Conservation (phyloP, 106 monocot genomes). For the Xerophyta viscosa region DNA sequence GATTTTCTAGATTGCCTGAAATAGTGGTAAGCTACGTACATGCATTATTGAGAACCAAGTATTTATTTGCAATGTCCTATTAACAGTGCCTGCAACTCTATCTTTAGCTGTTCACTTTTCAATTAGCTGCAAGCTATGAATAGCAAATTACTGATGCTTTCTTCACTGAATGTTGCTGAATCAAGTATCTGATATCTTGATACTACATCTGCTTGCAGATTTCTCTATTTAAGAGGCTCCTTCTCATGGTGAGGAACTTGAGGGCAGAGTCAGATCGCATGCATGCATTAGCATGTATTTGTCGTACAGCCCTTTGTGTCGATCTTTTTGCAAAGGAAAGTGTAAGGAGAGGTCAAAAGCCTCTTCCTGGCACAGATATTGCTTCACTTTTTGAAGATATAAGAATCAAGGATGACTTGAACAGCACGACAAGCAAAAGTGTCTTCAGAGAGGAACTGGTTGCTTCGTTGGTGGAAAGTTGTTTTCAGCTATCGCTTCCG, state of each 20-base stretch:
- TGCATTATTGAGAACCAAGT: too few relatives aligned
- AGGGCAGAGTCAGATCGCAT: slow-evolving; percentile 98
- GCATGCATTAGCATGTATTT: slow-evolving; percentile 98
- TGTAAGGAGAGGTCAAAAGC: slow-evolving; percentile 93
- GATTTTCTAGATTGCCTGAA: too few relatives aligned
- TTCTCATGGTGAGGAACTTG: slow-evolving; percentile 92
- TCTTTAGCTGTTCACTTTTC: too few relatives aligned
- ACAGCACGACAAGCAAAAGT: slow-evolving; percentile 84
- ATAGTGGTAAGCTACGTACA: too few relatives aligned
- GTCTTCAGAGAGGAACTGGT: slow-evolving; percentile 95
- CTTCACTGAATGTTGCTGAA: too few relatives aligned
- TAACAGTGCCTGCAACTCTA: too few relatives aligned
- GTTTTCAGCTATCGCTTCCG: slow-evolving; percentile 95
- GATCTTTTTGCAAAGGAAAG: slow-evolving; percentile 99
- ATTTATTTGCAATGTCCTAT: too few relatives aligned
- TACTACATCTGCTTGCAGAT: slow-evolving; percentile 39
- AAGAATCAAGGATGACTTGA: slow-evolving; percentile 88
- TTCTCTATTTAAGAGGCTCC: slow-evolving; percentile 87
- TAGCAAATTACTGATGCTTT: too few relatives aligned
- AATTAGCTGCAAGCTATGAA: too few relatives aligned
- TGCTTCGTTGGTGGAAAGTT: slow-evolving; percentile 96
- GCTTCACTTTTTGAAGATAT: slow-evolving; percentile 92
- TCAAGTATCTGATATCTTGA: too few relatives aligned
- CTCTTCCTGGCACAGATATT: slow-evolving; percentile 94
- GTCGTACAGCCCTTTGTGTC: slow-evolving; percentile 96